A percentile compares a stretch with the other conserved stretches of the same genome.
phyloP scores from a whole-genome alignment of 2,329 filamentous ascomycete genomes.

The Penicillium sp. region DNA sequence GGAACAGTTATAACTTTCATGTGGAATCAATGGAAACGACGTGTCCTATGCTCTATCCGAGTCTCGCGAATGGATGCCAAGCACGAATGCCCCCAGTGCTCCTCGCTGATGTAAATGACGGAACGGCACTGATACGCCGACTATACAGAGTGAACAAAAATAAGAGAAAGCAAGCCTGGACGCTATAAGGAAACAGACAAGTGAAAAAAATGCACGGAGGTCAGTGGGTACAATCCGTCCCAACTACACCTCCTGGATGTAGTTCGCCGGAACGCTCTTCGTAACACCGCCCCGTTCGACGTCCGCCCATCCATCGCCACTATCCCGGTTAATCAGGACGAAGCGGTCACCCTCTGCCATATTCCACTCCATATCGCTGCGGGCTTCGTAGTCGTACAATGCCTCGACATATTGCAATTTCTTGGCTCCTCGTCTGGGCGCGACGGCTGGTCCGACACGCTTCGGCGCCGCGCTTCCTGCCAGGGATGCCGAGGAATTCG shows the following conservation, averaged over 20 bases:
- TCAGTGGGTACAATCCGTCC: slow-evolving; percentile 3
- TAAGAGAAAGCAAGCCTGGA: not conserved
- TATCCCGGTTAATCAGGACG: slow-evolving; percentile 76
- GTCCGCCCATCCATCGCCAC: slow-evolving; percentile 92
- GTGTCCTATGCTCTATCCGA: slow-evolving; percentile 7
- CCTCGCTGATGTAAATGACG: slow-evolving; percentile 18
- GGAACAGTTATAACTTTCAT: not conserved
- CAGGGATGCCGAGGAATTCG: slow-evolving; percentile 64
- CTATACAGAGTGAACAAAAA: slow-evolving; percentile 2
- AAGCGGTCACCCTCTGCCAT: slow-evolving; percentile 89
- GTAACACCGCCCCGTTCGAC: slow-evolving; percentile 82
- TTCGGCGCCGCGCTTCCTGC: slow-evolving; percentile 51
- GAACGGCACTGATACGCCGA: slow-evolving; percentile 7
- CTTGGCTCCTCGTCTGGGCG: slow-evolving; percentile 81
- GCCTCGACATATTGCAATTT: slow-evolving; percentile 90
- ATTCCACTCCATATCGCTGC: slow-evolving; percentile 75
- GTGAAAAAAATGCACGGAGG: slow-evolving; percentile 1
- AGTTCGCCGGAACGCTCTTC: slow-evolving; percentile 87
- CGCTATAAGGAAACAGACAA: not conserved
- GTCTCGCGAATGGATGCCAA: slow-evolving; percentile 8
- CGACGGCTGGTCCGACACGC: slow-evolving; percentile 86
- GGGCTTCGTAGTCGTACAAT: slow-evolving; percentile 80
- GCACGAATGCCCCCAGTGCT: slow-evolving; percentile 13
- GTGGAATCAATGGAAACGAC: not conserved
- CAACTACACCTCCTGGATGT: slow-evolving; percentile 63